Conservation (phyloP, 257 asterid genomes). For the Ilex aquifolium region DNA sequence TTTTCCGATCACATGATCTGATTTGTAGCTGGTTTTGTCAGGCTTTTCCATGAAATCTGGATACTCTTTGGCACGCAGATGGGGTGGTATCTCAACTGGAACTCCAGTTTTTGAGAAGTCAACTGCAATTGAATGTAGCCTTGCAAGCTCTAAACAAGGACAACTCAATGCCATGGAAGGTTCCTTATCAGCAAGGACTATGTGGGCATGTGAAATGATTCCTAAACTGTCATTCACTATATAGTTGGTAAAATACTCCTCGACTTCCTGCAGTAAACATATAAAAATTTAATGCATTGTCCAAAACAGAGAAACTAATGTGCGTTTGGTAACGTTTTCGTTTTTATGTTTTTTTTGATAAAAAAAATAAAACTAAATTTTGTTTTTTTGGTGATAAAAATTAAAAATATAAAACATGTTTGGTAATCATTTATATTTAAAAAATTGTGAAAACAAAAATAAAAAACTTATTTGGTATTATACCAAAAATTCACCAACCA, state of each 20-base stretch:
- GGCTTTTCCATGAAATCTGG: conserved; percentile 94
- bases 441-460: too few species aligned
- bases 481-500: too few species aligned
- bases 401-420: too few species aligned
- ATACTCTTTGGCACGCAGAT: conserved; percentile 62
- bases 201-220: conserved; percentile 66
- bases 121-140: conserved; percentile 65
- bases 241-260: conserved; percentile 78
- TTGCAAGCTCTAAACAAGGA: conserved; percentile 56
- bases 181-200: conserved; percentile 71
- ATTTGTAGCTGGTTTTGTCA: conserved; percentile 48
- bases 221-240: conserved; percentile 81
- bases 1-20: conserved; percentile 60
- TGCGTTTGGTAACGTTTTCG: too few species aligned
- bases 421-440: too few species aligned
- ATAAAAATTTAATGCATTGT: too few species aligned
- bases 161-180: conserved; percentile 40
- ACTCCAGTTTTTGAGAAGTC: conserved; percentile 86
- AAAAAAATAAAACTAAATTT: too few species aligned
- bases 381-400: too few species aligned
- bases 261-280: conserved; percentile 51
- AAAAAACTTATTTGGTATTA: too few species aligned
- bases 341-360: too few species aligned
- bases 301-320: too few species aligned
- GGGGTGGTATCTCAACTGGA: conserved; percentile 77